Conservation (phyloP, 345 rosid species). For the Eucalyptus pauciflora region DNA sequence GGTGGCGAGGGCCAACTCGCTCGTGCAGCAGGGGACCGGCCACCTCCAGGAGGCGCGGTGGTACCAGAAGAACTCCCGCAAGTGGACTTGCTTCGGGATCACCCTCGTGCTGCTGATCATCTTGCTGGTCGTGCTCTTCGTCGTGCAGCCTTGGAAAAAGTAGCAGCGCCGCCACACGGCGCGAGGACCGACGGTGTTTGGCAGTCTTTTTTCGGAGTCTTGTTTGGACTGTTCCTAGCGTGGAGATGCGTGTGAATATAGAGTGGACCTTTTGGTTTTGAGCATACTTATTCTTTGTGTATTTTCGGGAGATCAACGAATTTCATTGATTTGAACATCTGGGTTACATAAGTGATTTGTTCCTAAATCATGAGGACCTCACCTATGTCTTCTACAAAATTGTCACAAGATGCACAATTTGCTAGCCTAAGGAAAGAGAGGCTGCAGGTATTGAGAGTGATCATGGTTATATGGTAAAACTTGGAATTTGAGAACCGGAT, state of each 20-base stretch:
- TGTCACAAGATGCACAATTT: not conserved
- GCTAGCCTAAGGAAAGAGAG: not conserved
- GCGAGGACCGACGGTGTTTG: not conserved
- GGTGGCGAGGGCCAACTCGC: constrained; percentile 63
- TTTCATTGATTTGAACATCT: not conserved
- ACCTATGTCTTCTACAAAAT: not conserved
- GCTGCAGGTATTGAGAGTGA: not conserved
- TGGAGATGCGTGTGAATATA: not conserved
- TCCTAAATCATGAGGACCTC: not conserved
- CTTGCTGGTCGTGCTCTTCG: constrained; percentile 39
- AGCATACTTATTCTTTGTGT: not conserved
- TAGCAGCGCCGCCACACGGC: not conserved
- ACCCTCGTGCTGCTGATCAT: constrained; percentile 52
- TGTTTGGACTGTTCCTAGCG: not conserved
- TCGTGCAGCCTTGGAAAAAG: constrained; percentile 51
- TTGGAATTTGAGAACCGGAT: too few species aligned
- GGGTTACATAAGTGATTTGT: not conserved
- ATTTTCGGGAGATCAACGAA: not conserved
- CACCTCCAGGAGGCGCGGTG: constrained; percentile 46
- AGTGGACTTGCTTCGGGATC: constrained; percentile 70
- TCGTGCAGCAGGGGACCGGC: constrained; percentile 46
- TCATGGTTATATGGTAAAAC: too few species aligned
- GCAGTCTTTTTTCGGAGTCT: not conserved
- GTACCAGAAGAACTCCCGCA: constrained; percentile 64
- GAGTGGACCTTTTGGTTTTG: not conserved